These are phyloP conservation scores for Fraxinus baroniana DNA, from an alignment of 305 asterid species.

Conservation along the genomic window DNA sequence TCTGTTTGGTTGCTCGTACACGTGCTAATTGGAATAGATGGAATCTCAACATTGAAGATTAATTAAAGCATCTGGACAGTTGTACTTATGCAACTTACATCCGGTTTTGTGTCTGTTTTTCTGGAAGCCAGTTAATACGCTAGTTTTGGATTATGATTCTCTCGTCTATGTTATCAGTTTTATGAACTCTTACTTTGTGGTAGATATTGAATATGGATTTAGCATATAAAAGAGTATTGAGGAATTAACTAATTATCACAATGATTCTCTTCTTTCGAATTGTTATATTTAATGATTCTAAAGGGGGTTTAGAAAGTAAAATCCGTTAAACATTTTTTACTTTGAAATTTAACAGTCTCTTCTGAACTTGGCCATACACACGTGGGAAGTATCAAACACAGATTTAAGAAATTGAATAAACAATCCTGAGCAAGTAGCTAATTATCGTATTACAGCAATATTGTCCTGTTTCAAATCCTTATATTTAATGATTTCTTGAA, in stretches of 20 bases:
- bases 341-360: neutral
- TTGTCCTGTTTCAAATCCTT: neutral
- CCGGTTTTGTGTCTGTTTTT: neutral
- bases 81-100: neutral
- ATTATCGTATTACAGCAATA: neutral
- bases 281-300: neutral
- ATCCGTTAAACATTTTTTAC: neutral
- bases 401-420: neutral
- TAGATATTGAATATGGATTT: neutral
- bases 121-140: neutral
- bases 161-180: neutral
- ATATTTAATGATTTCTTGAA: neutral
- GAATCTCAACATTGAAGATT: neutral
- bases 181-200: neutral
- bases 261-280: neutral
- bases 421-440: neutral
- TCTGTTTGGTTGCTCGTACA: slow-evolving; percentile 13
- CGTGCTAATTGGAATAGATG: neutral
- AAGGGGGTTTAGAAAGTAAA: neutral
- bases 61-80: neutral
- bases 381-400: neutral
- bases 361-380: neutral
- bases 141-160: neutral
- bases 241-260: neutral
- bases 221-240: neutral